These are phyloP conservation scores for Mycena filopes DNA, from an alignment of 768 basidiomycete species.

Conservation along the genomic window DNA sequence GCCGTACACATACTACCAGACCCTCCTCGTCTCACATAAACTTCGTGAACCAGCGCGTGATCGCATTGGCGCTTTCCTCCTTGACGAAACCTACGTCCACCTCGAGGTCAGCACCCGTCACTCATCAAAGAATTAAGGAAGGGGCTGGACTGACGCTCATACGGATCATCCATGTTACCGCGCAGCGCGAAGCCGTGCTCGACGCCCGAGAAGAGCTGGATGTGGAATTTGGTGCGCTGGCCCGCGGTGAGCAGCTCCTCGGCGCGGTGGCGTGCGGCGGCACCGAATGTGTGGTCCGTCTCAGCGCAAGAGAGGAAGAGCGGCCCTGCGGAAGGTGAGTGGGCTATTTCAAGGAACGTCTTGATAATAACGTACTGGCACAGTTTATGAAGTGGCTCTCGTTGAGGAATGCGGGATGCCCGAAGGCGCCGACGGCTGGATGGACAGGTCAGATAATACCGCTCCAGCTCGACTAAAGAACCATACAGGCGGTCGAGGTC, in stretches of 20 bases:
- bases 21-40: slow-evolving; percentile 19
- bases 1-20: no score
- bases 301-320: slow-evolving; percentile 56
- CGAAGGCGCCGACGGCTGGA: slow-evolving; percentile 45
- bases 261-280: slow-evolving; percentile 46
- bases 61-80: slow-evolving; percentile 32
- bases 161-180: slow-evolving; percentile 31
- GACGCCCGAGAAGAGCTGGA: slow-evolving; percentile 55
- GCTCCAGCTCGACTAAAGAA: background rate
- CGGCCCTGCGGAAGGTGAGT: slow-evolving; percentile 38
- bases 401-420: slow-evolving; percentile 51
- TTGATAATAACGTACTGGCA: slow-evolving; percentile 40
- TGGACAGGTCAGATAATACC: background rate
- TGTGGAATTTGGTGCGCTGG: slow-evolving; percentile 40
- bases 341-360: no score
- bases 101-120: no score
- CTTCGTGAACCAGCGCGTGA: slow-evolving; percentile 32
- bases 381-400: slow-evolving; percentile 44
- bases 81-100: slow-evolving; percentile 26
- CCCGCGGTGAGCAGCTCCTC: slow-evolving; percentile 54
- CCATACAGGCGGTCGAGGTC: slow-evolving; percentile 41
- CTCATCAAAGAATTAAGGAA: background rate
- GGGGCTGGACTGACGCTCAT: slow-evolving; percentile 29
- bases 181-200: slow-evolving; percentile 37
- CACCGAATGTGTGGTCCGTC: slow-evolving; percentile 53